Conservation (phyloP, 2,329 filamentous ascomycete genomes). For the Colletotrichum cordylinicola region DNA sequence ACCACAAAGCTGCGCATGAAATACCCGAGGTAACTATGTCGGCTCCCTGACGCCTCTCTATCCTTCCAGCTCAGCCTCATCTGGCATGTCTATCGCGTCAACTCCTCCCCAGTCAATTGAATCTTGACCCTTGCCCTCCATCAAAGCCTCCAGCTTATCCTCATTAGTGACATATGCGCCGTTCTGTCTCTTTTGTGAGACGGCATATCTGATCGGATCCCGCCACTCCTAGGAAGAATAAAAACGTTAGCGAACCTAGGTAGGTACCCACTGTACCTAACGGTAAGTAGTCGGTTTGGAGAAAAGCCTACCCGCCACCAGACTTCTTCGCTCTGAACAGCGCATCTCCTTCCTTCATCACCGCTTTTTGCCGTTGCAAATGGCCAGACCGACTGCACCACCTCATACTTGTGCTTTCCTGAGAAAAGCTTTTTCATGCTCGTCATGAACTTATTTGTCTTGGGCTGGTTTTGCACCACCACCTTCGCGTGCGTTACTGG, state of each 20-base stretch:
- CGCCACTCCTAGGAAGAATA: slow-evolving; percentile 45
- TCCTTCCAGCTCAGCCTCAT: neutral
- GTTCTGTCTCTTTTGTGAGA: slow-evolving; percentile 41
- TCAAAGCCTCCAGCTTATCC: slow-evolving; percentile 53
- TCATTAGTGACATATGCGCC: slow-evolving; percentile 52
- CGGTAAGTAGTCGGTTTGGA: neutral
- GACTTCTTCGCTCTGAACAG: slow-evolving; percentile 60
- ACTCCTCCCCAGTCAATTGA: slow-evolving; percentile 7
- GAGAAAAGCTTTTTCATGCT: slow-evolving; percentile 56
- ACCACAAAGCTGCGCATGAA: neutral
- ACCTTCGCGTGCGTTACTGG: slow-evolving; percentile 56
- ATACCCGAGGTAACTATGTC: no score
- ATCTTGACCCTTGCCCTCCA: slow-evolving; percentile 21
- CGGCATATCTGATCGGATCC: slow-evolving; percentile 32
- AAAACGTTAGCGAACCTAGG: neutral
- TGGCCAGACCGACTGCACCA: slow-evolving; percentile 62
- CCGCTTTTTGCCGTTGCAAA: slow-evolving; percentile 56
- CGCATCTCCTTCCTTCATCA: slow-evolving; percentile 48
- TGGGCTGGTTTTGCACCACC: slow-evolving; percentile 56
- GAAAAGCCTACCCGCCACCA: slow-evolving; percentile 50
- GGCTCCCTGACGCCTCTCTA: neutral
- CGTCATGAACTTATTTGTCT: slow-evolving; percentile 59
- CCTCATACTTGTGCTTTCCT: slow-evolving; percentile 60
- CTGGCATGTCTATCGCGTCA: neutral
- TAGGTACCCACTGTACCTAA: neutral